phyloP scores from a whole-genome alignment of 2,329 filamentous ascomycete genomes.

The Penicillium vulpinum region DNA sequence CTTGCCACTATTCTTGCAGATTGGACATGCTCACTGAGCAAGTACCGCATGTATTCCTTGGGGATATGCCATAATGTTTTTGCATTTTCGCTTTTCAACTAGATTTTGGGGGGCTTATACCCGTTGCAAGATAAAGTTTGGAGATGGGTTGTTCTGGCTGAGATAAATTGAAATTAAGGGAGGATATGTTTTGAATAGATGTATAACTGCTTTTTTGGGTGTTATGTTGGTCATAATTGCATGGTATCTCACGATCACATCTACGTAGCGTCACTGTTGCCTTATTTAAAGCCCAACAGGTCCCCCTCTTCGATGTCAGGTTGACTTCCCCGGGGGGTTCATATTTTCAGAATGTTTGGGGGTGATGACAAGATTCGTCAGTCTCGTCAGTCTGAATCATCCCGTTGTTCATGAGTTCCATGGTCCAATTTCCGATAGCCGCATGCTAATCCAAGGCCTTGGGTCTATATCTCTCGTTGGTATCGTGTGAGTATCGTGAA shows the following conservation, averaged over 20 bases:
- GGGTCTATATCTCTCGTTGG: slow-evolving; percentile 15
- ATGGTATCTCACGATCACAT: slow-evolving; percentile 28
- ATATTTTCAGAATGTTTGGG: slow-evolving; percentile 16
- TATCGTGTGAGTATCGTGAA: not conserved
- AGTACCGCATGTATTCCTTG: not conserved
- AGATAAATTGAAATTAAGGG: slow-evolving; percentile 3
- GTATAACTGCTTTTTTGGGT: slow-evolving; percentile 14
- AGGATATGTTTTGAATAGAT: slow-evolving; percentile 19
- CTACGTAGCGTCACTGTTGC: slow-evolving; percentile 28
- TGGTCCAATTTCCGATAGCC: slow-evolving; percentile 19
- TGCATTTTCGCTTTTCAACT: slow-evolving; percentile 6
- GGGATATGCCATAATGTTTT: not conserved
- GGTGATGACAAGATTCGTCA: slow-evolving; percentile 35
- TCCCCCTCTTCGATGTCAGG: slow-evolving; percentile 1
- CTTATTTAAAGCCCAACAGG: slow-evolving; percentile 19
- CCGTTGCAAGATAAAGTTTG: slow-evolving; percentile 14
- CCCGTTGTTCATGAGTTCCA: slow-evolving; percentile 21
- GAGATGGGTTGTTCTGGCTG: slow-evolving; percentile 4
- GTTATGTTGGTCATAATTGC: slow-evolving; percentile 28
- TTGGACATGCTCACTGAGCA: slow-evolving; percentile 48
- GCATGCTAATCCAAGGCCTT: slow-evolving; percentile 23
- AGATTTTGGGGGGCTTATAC: slow-evolving; percentile 22
- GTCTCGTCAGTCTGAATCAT: slow-evolving; percentile 33
- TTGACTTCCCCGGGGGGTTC: slow-evolving; percentile 1
- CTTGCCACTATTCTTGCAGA: slow-evolving; percentile 48